phyloP scores from a whole-genome alignment of 441 rosid species.

The Erodium moschatum region DNA sequence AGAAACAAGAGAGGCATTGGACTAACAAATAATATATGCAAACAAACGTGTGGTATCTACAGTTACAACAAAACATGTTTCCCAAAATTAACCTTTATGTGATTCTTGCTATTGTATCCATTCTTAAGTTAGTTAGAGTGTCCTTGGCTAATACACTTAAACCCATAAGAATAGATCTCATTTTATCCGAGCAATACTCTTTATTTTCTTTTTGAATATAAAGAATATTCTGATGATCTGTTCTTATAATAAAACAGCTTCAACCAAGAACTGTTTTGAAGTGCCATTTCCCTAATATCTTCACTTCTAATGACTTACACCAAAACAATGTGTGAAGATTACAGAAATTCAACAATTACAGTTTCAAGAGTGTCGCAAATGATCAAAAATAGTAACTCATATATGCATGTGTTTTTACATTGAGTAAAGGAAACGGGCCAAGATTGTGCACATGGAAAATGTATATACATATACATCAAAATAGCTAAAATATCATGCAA shows the following conservation, averaged over 20 bases:
- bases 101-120: too few species aligned
- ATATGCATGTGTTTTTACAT: neutral
- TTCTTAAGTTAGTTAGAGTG: too few species aligned
- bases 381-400: neutral
- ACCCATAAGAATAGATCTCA: too few species aligned
- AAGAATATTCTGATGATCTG: neutral
- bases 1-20: too few species aligned
- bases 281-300: neutral
- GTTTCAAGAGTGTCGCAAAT: neutral
- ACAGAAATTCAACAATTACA: neutral
- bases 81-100: too few species aligned
- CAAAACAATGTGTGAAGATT: neutral
- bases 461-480: neutral
- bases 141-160: too few species aligned
- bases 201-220: neutral
- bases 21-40: too few species aligned
- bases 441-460: neutral
- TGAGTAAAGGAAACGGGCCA: neutral
- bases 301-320: neutral
- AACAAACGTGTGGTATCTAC: too few species aligned
- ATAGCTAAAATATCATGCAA: neutral
- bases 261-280: neutral
- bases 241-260: neutral
- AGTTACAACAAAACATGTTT: too few species aligned
- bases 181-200: too few species aligned